Percentiles rank a stretch among this genome's conserved stretches.
These are phyloP conservation scores for Xylaria flabelliformis DNA, from an alignment of 495 filamentous ascomycete genomes.

Conservation along the genomic window DNA sequence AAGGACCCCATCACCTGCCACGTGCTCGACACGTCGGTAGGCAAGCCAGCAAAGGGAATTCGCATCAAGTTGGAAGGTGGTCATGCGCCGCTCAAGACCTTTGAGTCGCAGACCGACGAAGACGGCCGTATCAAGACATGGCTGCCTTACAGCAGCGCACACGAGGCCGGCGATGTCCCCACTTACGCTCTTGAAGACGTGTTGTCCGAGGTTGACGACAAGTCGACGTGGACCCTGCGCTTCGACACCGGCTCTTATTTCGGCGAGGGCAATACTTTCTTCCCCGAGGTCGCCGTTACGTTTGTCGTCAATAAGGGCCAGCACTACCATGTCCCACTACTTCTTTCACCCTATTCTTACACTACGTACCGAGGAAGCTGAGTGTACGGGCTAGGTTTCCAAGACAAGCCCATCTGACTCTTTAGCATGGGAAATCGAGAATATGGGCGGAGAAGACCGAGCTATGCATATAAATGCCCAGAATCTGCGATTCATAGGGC, in stretches of 20 bases:
- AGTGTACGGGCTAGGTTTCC: background rate
- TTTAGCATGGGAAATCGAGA: background rate
- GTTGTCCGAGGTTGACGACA: slow-evolving; percentile 42
- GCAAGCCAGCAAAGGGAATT: slow-evolving; percentile 75
- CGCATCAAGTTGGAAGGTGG: slow-evolving; percentile 76
- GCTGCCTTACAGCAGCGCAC: slow-evolving; percentile 60
- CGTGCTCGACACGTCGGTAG: slow-evolving; percentile 65
- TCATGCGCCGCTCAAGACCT: slow-evolving; percentile 65
- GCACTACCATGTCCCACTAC: slow-evolving; percentile 91
- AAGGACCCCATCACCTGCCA: slow-evolving; percentile 67
- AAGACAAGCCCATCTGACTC: background rate
- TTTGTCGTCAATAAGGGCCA: slow-evolving; percentile 76
- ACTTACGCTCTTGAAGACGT: slow-evolving; percentile 59
- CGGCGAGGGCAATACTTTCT: slow-evolving; percentile 79
- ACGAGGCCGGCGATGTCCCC: slow-evolving; percentile 55
- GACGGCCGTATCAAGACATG: slow-evolving; percentile 88
- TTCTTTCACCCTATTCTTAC: slow-evolving; percentile 90
- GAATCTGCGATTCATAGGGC: background rate
- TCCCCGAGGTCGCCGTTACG: slow-evolving; percentile 85
- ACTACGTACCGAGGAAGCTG: slow-evolving; percentile 87
- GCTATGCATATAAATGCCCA: background rate
- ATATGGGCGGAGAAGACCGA: background rate
- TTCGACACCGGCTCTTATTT: slow-evolving; percentile 84
- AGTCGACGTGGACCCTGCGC: slow-evolving; percentile 67
- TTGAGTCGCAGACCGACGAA: slow-evolving; percentile 72